Base-by-base conservation (phyloP, 1,284 basidiomycete species). In the Paramarasmius palmivorus region DNA sequence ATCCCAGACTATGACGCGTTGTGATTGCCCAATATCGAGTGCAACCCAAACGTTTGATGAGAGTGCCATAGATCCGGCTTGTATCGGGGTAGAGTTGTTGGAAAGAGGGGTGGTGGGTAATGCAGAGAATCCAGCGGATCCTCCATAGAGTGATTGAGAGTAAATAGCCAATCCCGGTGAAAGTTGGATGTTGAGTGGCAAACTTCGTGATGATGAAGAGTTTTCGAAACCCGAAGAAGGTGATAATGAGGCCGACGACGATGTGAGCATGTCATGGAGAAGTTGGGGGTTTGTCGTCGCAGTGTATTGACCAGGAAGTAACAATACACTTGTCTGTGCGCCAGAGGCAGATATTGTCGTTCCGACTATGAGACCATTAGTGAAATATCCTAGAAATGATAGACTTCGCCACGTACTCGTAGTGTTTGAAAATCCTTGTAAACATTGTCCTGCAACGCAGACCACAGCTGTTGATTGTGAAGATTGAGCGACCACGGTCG, bases 361-460 rank as follows among this genome's bases (percentile, higher is more conserved):
- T 58, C 88, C 88, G 59, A 90, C 88, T 90, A 56, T 17, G 44
- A 37, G 23, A 57, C 20, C 5, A 53, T 72, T 57, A 63, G 41
- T 20, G 44, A 34, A 7, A 22, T 26, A 7, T 5, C 25, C 15
- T 17, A 35, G 15, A 39, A 23, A 19, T 38, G 41, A 55, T 15
- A 52, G 34, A 14, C 54, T 37, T 32, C 2, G 10, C 25, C 25
- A 79, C 83, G 60, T 65, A 90, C 88, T 76, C 49, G 86, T 86
- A 19, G 75, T 81, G 63, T 90, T 89, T 26, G 86, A 81, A 69
- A 73, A 80, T 55, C 88, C 88, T 68, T 90, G 77, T 56, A 90
- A 71, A 74, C 88, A 90, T 86, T 90, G 88, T 60, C 88, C 88
- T 67, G 88, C 85, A 86, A 89, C 73, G 77, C 88, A 90, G 56